Evolutionary conservation across 192 early-diverging fungal species (phyloP), one percentile per base, ranked within the genome.

Genomic region (Backusella sp.): DNA sequence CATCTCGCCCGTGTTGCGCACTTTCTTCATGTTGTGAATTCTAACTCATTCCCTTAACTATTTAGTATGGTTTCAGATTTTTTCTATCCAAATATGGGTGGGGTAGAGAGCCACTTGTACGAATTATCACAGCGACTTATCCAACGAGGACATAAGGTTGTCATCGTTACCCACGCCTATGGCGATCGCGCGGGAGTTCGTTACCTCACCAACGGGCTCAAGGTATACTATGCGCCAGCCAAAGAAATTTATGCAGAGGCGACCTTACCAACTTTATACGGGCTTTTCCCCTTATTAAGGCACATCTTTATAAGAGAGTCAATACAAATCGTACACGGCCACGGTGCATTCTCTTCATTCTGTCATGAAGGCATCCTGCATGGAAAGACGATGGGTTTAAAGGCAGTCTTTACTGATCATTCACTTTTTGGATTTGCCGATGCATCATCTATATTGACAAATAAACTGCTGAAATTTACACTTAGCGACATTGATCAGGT

Each of bases 381-480:
- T 82, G 95, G 95, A 12, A 90, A 95, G 66, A 96, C 98, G 12
- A 96, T 99, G 96, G 96, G 96, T 0, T 83, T 99, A 17, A 92
- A 92, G 46, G 92, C 96, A 0, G 93, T 93, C 65, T 98, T 99
- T 79, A 99, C 98, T 1, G 98, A 99, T 81, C 98, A 99, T 78
- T 97, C 96, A 34, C 86, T 99, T 39, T 92, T 98, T 86, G 98
- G 98, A 39, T 99, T 99, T 82, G 95, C 96, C 15, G 96, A 99
- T 78, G 91, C 93, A 6, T 91, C 91, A 65, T 92, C 92, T 71
- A 98, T 98, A 49, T 79, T 97, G 39, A 97, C 93, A 56, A 99
- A 99, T 90, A 99, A 99, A 85, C 83, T 98, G 70, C 86, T 98
- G 14, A 98, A 99, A 73, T 98, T 98, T 70, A 97, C 97, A 6